Base-by-base conservation (phyloP, 139 green algal species). In the Coelastrella sp. region DNA sequence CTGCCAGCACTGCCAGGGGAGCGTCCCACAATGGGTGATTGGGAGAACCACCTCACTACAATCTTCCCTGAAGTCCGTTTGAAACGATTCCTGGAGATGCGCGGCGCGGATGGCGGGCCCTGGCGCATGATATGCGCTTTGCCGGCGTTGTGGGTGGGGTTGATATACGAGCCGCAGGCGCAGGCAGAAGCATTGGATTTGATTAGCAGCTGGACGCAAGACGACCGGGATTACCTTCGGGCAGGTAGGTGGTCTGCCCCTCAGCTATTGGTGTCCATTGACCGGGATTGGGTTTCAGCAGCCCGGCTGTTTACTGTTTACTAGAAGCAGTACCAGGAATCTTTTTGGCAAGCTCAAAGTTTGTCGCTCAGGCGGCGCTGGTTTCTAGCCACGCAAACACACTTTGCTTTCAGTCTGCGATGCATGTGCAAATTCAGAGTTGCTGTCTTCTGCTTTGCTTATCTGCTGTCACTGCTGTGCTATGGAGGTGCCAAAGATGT, bases 71-170 rank as follows among this genome's bases (percentile, higher is more conserved):
- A 99, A 90, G 94, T 99, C 60, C 94, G 98, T 54, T 92, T 99
- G 20, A 99, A 99, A 92, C 95, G 91, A 23, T 99, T 97, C 90
- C 90, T 99, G 73, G 98, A 99, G 94, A 99, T 99, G 98, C 94
- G 98, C 11, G 98, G 98, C 66, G 98, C 98, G 0, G 98, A 99
- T 91, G 96, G 95, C 17, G 98, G 98, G 2, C 97, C 97, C 10
- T 99, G 95, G 96, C 93, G 94, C 79, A 94, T 96, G 84, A 98
- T 99, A 83, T 99, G 96, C 90, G 97, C 97, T 17, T 94, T 99
- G 82, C 97, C 98, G 3, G 98, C 98, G 5, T 89, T 99, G 17
- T 99, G 97, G 97, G 96, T 98, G 32, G 98, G 98, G 2, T 93
- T 99, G 58, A 92, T 99, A 16, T 99, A 99, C 89, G 97, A 99